phyloP scores from a whole-genome alignment of 2,329 filamentous ascomycete genomes.

The Paracoccidioides brasiliensis region DNA sequence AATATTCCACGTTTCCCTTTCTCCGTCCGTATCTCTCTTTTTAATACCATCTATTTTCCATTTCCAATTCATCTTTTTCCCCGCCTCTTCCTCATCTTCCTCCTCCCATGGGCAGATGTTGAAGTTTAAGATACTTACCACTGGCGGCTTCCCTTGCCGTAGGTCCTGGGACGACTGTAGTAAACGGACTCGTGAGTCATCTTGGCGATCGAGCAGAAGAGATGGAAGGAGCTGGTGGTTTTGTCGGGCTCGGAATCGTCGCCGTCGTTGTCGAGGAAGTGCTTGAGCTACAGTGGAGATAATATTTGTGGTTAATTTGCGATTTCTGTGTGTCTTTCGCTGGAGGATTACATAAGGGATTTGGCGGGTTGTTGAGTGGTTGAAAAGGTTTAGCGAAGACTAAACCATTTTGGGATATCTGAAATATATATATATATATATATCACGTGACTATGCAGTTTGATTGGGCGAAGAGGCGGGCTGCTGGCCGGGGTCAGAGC shows the following conservation, averaged over 20 bases:
- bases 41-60: background rate
- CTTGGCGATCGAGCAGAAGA: constrained; percentile 35
- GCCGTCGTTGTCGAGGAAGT: constrained; percentile 18
- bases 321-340: background rate
- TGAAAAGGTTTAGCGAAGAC: background rate
- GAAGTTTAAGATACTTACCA: constrained; percentile 53
- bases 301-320: background rate
- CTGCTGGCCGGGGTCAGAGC: background rate
- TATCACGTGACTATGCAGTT: background rate
- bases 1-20: constrained; percentile 2
- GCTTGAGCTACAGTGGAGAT: background rate
- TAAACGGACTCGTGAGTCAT: constrained; percentile 95
- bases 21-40: constrained; percentile 16
- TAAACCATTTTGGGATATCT: background rate
- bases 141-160: constrained; percentile 88
- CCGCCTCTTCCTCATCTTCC: background rate
- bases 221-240: constrained; percentile 15
- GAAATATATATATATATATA: too few relatives aligned
- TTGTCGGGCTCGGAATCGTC: background rate
- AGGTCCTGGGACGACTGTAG: constrained; percentile 94
- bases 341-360: background rate
- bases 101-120: background rate
- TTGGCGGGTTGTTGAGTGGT: background rate
- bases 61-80: too few relatives aligned
- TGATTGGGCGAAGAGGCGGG: background rate